Evolutionary conservation across 75 land plant species (phyloP), one percentile per base, ranked within the genome.

Genomic region (Larix kaempferi): DNA sequence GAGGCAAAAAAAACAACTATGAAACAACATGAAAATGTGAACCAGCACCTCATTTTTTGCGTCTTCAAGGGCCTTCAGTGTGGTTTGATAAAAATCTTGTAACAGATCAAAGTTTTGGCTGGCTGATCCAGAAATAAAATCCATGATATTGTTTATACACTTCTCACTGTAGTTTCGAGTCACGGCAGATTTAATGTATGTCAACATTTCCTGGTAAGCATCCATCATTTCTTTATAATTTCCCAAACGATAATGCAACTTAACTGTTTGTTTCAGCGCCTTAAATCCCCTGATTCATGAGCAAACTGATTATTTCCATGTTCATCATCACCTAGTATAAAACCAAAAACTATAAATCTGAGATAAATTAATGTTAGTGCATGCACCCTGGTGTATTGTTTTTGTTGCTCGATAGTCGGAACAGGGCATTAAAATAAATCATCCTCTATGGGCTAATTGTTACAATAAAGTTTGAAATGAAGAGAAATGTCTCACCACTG

Each of bases 81-180:
- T 96, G 57, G 93, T 92, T 79, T 96, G 98, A 49, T 94, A 90
- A 61, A 96, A 96, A 76, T 94, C 99, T 78, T 92, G 93, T 37
- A 96, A 86, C 1, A 94, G 89, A 69, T 78, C 86, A 81, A 92
- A 82, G 79, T 96, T 96, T 61, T 92, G 95, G 78, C 88, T 88
- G 56, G 99, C 93, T 57, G 93, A 89, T 22, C 93, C 98, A 83
- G 99, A 96, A 54, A 96, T 90, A 78, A 89, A 96, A 77, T 96
- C 99, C 87, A 96, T 88, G 19, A 96, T 94, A 77, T 85, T 94
- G 82, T 96, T 96, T 77, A 96, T 92, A 74, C 99, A 96, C 57
- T 96, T 96, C 74, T 96, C 99, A 85, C 99, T 96, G 80, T 96
- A 96, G 61, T 94, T 96, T 56, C 98, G 83, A 27, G 99, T 94